Evolutionary conservation across 73 alveolate genomes (phyloP).

Genomic region (Tetrahymena thermophila): DNA sequence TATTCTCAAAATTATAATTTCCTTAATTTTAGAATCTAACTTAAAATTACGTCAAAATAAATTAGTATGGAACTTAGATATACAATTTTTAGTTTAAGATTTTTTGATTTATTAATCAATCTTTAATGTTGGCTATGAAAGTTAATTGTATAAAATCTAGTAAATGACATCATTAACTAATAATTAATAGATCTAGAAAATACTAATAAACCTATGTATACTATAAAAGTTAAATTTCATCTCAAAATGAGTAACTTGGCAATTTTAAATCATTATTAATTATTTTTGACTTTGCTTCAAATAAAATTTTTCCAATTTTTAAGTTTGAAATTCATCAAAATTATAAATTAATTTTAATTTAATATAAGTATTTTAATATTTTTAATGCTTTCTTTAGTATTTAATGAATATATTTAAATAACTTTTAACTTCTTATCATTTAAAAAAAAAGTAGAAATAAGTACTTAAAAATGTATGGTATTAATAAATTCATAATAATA

Average conservation of each 20-base stretch:
- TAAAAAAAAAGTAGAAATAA: no score
- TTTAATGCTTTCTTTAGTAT: no score
- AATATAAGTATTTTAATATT: no score
- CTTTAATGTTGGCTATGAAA: background rate
- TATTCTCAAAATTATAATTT: background rate
- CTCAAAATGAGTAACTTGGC: background rate
- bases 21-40: background rate
- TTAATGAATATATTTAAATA: no score
- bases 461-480: no score
- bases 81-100: background rate
- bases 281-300: no score
- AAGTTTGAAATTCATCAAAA: no score
- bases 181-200: background rate
- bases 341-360: no score
- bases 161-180: background rate
- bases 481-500: no score
- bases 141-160: background rate
- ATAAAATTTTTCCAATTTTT: no score
- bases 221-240: background rate
- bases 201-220: background rate
- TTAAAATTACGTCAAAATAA: background rate
- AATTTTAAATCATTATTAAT: no score
- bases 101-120: background rate
- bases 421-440: no score
- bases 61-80: background rate